These are phyloP conservation scores for Gossypium davidsonii DNA, from an alignment of 441 rosid species.

Conservation along the genomic window DNA sequence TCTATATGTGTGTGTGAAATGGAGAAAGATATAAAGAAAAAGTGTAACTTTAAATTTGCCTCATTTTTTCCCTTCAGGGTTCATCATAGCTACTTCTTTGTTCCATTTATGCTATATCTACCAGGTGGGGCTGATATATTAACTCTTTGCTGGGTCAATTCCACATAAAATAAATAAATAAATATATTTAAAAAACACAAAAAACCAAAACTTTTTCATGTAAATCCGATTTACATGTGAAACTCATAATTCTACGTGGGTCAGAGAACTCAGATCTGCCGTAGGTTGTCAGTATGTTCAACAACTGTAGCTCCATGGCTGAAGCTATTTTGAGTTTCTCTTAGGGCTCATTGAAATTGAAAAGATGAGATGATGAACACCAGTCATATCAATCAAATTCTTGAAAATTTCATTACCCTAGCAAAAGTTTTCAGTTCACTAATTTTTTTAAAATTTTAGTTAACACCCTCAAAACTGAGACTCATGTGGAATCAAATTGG, in stretches of 20 bases:
- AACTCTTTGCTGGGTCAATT: slow-evolving; percentile 21
- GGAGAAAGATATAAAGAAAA: not conserved
- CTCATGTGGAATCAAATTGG: slow-evolving; percentile 11
- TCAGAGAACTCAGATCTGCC: slow-evolving; percentile 18
- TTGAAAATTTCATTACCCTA: no score
- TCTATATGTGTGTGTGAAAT: no score
- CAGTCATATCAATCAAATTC: not conserved
- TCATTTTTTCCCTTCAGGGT: slow-evolving; percentile 1
- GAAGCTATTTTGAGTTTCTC: not conserved
- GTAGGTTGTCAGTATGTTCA: slow-evolving; percentile 11
- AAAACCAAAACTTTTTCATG: slow-evolving; percentile 6
- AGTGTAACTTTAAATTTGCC: slow-evolving; percentile 3
- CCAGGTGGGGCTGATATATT: slow-evolving; percentile 24
- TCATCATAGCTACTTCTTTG: slow-evolving; percentile 15
- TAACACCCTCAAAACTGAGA: no score
- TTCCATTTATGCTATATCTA: slow-evolving; percentile 5
- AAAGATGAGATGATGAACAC: not conserved
- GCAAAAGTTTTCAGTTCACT: no score
- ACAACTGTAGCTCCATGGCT: slow-evolving; percentile 15
- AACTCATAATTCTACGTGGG: slow-evolving; percentile 27
- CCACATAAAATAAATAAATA: not conserved
- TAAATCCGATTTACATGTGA: slow-evolving; percentile 16
- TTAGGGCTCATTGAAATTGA: not conserved
- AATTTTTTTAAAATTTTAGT: no score
- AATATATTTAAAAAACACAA: no score